A percentile compares a stretch with the other conserved stretches of the same genome.
These are phyloP conservation scores for Bipolaris victoriae DNA, from an alignment of 2,329 filamentous ascomycete species.

Conservation along the genomic window DNA sequence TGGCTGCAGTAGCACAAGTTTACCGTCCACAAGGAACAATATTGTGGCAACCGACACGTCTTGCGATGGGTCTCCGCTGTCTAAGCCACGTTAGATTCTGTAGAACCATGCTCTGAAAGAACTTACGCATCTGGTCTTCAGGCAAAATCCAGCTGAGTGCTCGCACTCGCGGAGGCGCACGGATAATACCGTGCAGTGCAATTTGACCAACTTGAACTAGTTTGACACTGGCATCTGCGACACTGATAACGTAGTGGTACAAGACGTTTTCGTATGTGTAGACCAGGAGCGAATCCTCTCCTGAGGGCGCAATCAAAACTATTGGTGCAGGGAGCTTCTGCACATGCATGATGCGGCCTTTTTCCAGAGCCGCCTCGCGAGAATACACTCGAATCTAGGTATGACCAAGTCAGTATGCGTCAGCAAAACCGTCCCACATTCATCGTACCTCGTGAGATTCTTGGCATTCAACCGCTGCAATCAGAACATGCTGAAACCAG, in stretches of 20 bases:
- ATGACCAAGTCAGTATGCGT: conserved; percentile 10
- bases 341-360: conserved; percentile 72
- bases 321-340: conserved; percentile 83
- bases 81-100: conserved; percentile 44
- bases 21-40: conserved; percentile 95
- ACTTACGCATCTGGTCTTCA: conserved; percentile 78
- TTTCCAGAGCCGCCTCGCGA: conserved; percentile 79
- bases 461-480: conserved; percentile 88
- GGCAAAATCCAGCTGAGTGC: conserved; percentile 96
- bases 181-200: conserved; percentile 93
- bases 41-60: conserved; percentile 94
- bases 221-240: conserved; percentile 71
- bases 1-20: conserved; percentile 89
- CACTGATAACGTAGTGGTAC: conserved; percentile 89
- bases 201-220: conserved; percentile 97
- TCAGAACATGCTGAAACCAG: conserved; percentile 95
- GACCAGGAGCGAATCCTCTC: conserved; percentile 91
- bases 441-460: conserved; percentile 71
- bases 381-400: conserved; percentile 82
- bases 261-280: conserved; percentile 97
- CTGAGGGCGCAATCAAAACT: conserved; percentile 87
- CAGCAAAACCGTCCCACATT: neutral
- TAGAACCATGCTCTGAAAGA: neutral
- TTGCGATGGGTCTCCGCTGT: conserved; percentile 90
- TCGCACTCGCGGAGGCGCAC: conserved; percentile 88